Evolutionary conservation across 202 grass and related monocot genomes (phyloP).

Genomic region (Zizania palustris): DNA sequence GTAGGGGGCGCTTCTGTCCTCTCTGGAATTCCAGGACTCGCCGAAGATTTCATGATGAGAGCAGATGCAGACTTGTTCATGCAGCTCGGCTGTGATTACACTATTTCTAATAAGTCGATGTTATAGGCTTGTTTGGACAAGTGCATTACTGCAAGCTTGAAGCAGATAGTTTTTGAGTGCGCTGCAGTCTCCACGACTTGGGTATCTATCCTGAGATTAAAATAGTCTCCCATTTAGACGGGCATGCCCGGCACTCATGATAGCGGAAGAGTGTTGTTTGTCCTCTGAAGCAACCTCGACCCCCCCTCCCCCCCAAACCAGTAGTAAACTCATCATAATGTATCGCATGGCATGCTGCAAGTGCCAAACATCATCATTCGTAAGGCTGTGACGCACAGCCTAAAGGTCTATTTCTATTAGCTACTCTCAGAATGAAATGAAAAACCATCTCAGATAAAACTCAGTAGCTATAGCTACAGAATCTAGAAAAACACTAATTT

Average conservation of each 20-base stretch:
- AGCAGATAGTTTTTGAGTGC: not conserved
- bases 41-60: slow-evolving; percentile 34
- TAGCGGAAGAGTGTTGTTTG: slow-evolving; percentile 8
- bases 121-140: slow-evolving; percentile 30
- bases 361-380: slow-evolving; percentile 33
- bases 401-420: too few species aligned
- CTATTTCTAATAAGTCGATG: slow-evolving; percentile 46
- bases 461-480: too few species aligned
- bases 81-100: slow-evolving; percentile 53
- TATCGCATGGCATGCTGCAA: slow-evolving; percentile 12
- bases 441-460: too few species aligned
- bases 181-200: not conserved
- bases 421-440: too few species aligned
- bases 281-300: slow-evolving; percentile 24
- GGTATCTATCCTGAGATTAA: not conserved
- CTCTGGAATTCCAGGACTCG: slow-evolving; percentile 27
- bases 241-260: slow-evolving; percentile 11
- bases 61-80: slow-evolving; percentile 51
- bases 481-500: too few species aligned
- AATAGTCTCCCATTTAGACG: too few species aligned
- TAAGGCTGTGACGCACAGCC: not conserved
- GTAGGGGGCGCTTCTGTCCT: slow-evolving; percentile 8
- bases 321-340: slow-evolving; percentile 25
- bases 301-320: too few species aligned
- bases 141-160: not conserved